Conservation (phyloP, 1,284 basidiomycete genomes). For the Rhodotorula sp. region DNA sequence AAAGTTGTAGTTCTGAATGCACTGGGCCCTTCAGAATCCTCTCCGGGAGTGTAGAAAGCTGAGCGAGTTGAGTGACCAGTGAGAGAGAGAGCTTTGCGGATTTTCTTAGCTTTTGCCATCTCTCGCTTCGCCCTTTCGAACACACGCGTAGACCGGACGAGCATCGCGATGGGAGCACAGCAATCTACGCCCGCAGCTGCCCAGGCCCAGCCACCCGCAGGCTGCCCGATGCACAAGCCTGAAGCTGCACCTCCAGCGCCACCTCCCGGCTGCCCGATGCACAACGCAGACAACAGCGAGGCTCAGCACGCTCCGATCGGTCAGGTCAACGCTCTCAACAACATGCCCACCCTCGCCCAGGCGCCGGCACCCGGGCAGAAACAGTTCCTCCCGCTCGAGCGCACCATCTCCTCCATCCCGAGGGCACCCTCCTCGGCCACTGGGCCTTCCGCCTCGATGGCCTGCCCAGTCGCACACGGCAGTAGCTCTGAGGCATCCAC, state of each 20-base stretch:
- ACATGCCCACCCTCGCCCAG: constrained; percentile 82
- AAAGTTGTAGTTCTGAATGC: neutral
- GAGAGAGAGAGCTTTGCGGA: neutral
- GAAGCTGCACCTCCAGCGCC: constrained; percentile 3
- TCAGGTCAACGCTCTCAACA: constrained; percentile 73
- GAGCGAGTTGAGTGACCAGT: neutral
- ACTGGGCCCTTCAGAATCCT: too few species aligned
- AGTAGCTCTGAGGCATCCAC: neutral
- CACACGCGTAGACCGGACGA: neutral
- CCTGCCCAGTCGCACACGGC: constrained; percentile 46
- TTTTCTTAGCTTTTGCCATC: neutral
- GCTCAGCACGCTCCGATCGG: constrained; percentile 23
- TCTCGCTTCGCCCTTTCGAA: neutral
- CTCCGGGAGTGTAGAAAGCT: too few species aligned
- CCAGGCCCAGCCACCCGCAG: constrained; percentile 23
- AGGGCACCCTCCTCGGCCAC: constrained; percentile 55
- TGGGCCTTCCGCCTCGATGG: constrained; percentile 30
- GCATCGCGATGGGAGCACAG: constrained; percentile 25
- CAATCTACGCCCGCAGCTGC: constrained; percentile 15
- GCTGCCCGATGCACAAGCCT: constrained; percentile 39
- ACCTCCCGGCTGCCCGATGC: constrained; percentile 27
- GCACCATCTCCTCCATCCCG: constrained; percentile 81
- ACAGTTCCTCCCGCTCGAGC: constrained; percentile 66
- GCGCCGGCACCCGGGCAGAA: constrained; percentile 61
- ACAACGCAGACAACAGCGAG: constrained; percentile 1